Evolutionary conservation across 2,329 filamentous ascomycete genomes (phyloP), one percentile per base, ranked within the genome.

Genomic region (Nigrospora oryzae): DNA sequence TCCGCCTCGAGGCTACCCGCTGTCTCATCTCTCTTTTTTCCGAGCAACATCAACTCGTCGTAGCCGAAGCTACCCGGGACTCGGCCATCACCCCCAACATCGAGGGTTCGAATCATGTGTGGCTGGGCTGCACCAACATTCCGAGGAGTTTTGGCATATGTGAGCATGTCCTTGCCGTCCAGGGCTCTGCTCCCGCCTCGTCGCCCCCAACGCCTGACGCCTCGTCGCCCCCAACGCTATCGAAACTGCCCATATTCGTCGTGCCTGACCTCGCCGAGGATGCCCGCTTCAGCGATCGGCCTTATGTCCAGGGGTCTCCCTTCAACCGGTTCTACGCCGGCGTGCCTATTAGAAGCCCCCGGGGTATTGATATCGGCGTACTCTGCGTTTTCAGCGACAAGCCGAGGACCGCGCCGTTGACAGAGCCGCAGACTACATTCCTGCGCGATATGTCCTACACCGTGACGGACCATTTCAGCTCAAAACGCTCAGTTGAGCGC

Each of bases 21-120:
- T 59, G 64, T 13, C 52, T 76, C 17, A 64, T 79, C 40, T 77
- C 73, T 1, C 59, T 79, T n/a, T 76, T 78, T 47, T 73, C 75
- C 48, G 57, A 56, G 5, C 59, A 63, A 8, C 54, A 64, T 36
- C 73, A 78, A 48, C 66, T 75, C 49, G 59, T 78, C 16, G 56
- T 78, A 11, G 71, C 73, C 43, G 74, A 78, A 49, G 70, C 73
- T 5, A 72, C 71, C 1, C 61, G 62, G 1, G 42, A 45, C 11
- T 16, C 34, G 4, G 47, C 46, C 28, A 39, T 10, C 4, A 45
- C 48, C 38, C 41, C 34, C 34, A 11, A 36, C 10, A 33, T 31
- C 8, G 33, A 42, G 16, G 19, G 35, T 31, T 28, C 23, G 5
- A 28, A 28, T 28, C 23, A 28, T 10, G 41, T 50, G 15, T 44